phyloP scores from a whole-genome alignment of 805 yeast species.

The Cyberlindnera mississippiensis region DNA sequence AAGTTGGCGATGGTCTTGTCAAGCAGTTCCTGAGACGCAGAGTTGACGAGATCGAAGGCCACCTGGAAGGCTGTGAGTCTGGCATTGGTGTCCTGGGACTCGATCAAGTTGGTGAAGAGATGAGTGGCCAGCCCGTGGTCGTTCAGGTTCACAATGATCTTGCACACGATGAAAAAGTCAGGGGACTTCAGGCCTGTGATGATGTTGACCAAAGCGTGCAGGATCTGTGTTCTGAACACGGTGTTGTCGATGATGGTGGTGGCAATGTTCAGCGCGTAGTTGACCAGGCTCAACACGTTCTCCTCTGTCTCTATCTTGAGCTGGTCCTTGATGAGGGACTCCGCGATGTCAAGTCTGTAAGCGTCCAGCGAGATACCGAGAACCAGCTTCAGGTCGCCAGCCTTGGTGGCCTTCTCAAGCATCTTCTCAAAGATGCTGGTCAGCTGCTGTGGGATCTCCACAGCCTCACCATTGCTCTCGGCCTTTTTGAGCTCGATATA shows the following conservation, averaged over 20 bases:
- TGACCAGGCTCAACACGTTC: slow-evolving; percentile 49
- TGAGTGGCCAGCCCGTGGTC: slow-evolving; percentile 66
- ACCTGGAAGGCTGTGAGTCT: slow-evolving; percentile 80
- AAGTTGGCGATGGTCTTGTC: slow-evolving; percentile 48
- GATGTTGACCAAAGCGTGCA: slow-evolving; percentile 58
- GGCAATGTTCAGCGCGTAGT: slow-evolving; percentile 72
- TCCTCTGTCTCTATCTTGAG: slow-evolving; percentile 44
- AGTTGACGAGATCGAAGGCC: slow-evolving; percentile 88
- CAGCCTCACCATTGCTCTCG: slow-evolving; percentile 35
- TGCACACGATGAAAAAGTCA: slow-evolving; percentile 80
- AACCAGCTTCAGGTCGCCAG: slow-evolving; percentile 74
- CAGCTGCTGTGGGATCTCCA: slow-evolving; percentile 56
- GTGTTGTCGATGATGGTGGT: slow-evolving; percentile 63
- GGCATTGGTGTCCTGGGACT: slow-evolving; percentile 35
- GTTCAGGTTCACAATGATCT: slow-evolving; percentile 84
- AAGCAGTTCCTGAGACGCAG: slow-evolving; percentile 87
- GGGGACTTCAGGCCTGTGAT: slow-evolving; percentile 56
- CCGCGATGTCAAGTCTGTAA: slow-evolving; percentile 77
- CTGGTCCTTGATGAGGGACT: slow-evolving; percentile 46
- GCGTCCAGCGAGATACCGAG: slow-evolving; percentile 90
- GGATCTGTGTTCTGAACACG: slow-evolving; percentile 59
- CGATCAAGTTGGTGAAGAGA: slow-evolving; percentile 59
- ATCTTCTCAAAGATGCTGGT: slow-evolving; percentile 75
- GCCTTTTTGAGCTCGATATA: slow-evolving; percentile 65
- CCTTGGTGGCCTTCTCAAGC: slow-evolving; percentile 72